These are phyloP conservation scores for Paramecium bursaria DNA, from an alignment of 73 alveolate genomes.

Conservation along the genomic window DNA sequence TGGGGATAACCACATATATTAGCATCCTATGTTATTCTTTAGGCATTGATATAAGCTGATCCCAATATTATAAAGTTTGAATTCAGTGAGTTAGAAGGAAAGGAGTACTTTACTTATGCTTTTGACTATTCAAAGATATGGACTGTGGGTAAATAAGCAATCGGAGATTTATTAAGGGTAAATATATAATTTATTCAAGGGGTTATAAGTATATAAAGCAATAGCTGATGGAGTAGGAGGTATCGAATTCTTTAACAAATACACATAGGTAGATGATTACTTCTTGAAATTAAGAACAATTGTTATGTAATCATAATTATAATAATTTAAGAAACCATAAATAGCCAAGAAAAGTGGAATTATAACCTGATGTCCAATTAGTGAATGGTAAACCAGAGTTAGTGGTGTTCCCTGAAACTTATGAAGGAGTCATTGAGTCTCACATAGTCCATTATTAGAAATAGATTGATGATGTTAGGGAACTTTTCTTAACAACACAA, in stretches of 20 bases:
- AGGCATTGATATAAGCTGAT: constrained; percentile 76
- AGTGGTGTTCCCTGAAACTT: constrained; percentile 67
- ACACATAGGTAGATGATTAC: constrained; percentile 59
- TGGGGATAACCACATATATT: constrained; percentile 89
- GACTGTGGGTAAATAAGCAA: constrained; percentile 74
- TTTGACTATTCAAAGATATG: constrained; percentile 75
- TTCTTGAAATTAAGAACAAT: constrained; percentile 53
- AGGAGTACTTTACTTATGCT: constrained; percentile 74
- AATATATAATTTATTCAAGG: not conserved
- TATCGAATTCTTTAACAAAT: constrained; percentile 60
- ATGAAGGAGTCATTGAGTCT: constrained; percentile 81
- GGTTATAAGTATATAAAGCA: constrained; percentile 58
- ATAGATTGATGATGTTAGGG: constrained; percentile 25
- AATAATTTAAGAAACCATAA: not conserved
- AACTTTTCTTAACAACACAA: not conserved
- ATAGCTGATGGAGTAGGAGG: constrained; percentile 69
- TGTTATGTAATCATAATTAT: constrained; percentile 24
- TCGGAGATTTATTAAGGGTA: constrained; percentile 67
- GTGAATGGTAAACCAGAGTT: constrained; percentile 1
- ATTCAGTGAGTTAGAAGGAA: constrained; percentile 70
- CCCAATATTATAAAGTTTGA: constrained; percentile 65
- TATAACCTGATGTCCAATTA: constrained; percentile 47
- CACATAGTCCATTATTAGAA: constrained; percentile 1
- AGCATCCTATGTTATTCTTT: constrained; percentile 81
- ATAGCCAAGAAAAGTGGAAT: constrained; percentile 62